phyloP scores from a whole-genome alignment of 2,329 filamentous ascomycete genomes.

The Pseudogymnoascus pannorum region DNA sequence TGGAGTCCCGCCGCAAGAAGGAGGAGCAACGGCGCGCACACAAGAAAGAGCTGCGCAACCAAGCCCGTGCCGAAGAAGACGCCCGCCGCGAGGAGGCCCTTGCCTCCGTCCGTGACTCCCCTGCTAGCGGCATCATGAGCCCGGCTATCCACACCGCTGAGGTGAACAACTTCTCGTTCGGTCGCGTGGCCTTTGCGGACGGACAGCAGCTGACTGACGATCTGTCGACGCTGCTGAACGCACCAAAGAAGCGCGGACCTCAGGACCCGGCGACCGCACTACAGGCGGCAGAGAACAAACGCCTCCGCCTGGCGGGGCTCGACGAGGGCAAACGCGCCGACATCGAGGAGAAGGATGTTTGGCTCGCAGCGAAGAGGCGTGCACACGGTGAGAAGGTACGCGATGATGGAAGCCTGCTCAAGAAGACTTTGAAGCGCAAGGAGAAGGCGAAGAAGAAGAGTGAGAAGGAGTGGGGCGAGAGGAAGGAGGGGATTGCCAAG shows the following conservation, averaged over 20 bases:
- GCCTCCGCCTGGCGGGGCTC: constrained; percentile 67
- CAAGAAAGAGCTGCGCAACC: constrained; percentile 75
- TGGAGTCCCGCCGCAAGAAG: constrained; percentile 82
- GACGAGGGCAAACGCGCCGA: constrained; percentile 76
- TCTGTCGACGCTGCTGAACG: constrained; percentile 53
- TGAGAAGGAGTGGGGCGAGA: constrained; percentile 77
- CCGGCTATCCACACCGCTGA: constrained; percentile 45
- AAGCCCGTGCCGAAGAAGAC: constrained; percentile 75
- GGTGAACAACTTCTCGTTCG: constrained; percentile 75
- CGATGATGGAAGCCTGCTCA: constrained; percentile 79
- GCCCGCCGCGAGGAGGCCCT: constrained; percentile 55
- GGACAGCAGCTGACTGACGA: constrained; percentile 72
- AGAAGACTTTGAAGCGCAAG: constrained; percentile 92
- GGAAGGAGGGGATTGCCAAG: constrained; percentile 64
- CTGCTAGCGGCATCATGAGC: constrained; percentile 46
- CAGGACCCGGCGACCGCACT: constrained; percentile 81
- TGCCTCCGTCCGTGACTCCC: constrained; percentile 52
- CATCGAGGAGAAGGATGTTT: constrained; percentile 87
- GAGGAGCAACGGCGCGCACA: constrained; percentile 78
- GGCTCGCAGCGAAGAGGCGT: constrained; percentile 83
- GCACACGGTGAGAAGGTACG: constrained; percentile 84
- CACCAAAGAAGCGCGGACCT: constrained; percentile 71
- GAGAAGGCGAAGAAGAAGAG: constrained; percentile 86
- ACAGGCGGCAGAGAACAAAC: constrained; percentile 78
- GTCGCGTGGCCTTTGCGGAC: constrained; percentile 83